Percentiles rank a stretch among this genome's conserved stretches.
These are phyloP conservation scores for Hypsizygus ulmarius DNA, from an alignment of 1,284 basidiomycete genomes.

Conservation along the genomic window DNA sequence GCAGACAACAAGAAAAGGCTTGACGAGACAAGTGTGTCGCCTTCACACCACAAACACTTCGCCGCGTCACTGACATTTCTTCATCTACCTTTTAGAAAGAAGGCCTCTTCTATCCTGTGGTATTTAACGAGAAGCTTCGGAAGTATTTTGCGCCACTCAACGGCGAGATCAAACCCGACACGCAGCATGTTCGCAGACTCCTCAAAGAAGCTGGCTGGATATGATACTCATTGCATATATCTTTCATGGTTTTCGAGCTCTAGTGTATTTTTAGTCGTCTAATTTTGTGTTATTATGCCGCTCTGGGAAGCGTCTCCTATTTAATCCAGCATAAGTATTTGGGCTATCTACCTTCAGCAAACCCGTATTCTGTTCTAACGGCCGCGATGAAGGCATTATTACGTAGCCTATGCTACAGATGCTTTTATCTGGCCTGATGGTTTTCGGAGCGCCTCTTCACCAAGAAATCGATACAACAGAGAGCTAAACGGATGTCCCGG, in stretches of 20 bases:
- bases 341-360: too few species aligned
- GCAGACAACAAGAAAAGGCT: conserved; percentile 40
- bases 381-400: too few species aligned
- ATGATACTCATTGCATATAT: conserved; percentile 11
- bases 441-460: too few species aligned
- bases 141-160: conserved; percentile 59
- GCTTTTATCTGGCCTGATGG: too few species aligned
- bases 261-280: conserved; percentile 6
- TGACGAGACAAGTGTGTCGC: conserved; percentile 42
- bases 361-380: too few species aligned
- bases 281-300: too few species aligned
- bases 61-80: conserved; percentile 7
- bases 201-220: conserved; percentile 44
- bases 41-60: not conserved
- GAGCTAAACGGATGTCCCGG: too few species aligned
- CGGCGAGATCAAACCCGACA: conserved; percentile 63
- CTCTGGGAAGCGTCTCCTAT: too few species aligned
- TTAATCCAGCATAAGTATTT: too few species aligned
- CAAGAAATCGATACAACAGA: too few species aligned
- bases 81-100: conserved; percentile 36
- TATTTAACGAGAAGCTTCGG: conserved; percentile 43
- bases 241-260: not conserved
- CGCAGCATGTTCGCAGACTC: conserved; percentile 34
- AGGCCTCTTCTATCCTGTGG: conserved; percentile 51
- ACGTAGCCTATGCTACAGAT: too few species aligned